Evolutionary conservation across 495 filamentous ascomycete species (phyloP), one percentile per base, ranked within the genome.

Genomic region (Neurospora sp.): DNA sequence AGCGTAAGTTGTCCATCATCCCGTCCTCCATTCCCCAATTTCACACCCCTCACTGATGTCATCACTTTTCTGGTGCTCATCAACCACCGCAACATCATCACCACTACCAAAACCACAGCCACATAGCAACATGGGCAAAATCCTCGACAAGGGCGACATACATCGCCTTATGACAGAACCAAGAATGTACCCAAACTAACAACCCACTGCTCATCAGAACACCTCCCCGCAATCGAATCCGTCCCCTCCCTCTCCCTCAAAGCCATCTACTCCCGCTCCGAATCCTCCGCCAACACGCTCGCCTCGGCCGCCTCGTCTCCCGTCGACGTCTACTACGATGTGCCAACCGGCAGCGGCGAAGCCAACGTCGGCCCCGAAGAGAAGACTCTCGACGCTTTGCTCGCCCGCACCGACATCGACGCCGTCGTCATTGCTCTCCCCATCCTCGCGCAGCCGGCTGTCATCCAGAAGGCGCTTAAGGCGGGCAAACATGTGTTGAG

Each of bases 401-500:
- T 94, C 35, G 78, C 82, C 37, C 86, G 92, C 18, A 72, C 79
- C 46, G 93, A 96, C 81, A 88, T 95, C 72, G 78, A 83, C 4
- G 91, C 90, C 54, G 89, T 95, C 11, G 87, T 93, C 73, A 86
- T 96, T 73, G 91, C 85, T 82, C 86, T 92, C 7, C 90, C 90
- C 14, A 92, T 92, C 77, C 78, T 81, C 35, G 75, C 77, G n/a
- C 90, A 92, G 78, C 88, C 89, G 0, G 79, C 78, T 20, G 86
- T 87, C 71, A 88, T 92, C 78, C 79, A 85, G 72, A 78, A 83
- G 69, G 87, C 91, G 16, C 83, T 96, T 0, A 72, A 78, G 0
- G 91, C 92, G 1, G 90, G 91, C 20, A 96, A 96, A 78, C 92
- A 94, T 79, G 93, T 95, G 3, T 82, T 95, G 0, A 90, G 84